Evolutionary conservation across 108 stramenopile species (phyloP).

Genomic region (Skeletonema menzelii): DNA sequence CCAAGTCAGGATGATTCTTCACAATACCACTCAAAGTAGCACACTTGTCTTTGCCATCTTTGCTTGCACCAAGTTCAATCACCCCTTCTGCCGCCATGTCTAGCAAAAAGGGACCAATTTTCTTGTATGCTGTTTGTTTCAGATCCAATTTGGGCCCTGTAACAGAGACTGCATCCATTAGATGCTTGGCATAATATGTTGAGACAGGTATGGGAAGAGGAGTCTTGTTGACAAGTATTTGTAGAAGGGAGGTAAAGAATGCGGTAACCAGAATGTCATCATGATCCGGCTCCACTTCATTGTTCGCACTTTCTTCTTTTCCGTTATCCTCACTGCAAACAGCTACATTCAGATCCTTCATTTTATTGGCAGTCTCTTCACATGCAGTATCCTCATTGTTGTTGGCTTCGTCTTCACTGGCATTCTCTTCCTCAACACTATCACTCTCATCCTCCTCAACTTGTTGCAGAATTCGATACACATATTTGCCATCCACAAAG

Average conservation of each 20-base stretch:
- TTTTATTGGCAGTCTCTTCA: background rate
- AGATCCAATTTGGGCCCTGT: constrained; percentile 56
- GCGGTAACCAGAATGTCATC: constrained; percentile 51
- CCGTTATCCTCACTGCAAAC: background rate
- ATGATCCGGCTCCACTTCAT: constrained; percentile 43
- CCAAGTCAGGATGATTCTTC: constrained; percentile 52
- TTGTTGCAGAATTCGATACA: constrained; percentile 30
- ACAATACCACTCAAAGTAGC: constrained; percentile 54
- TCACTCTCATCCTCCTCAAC: constrained; percentile 17
- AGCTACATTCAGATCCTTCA: constrained; percentile 7
- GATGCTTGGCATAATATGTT: constrained; percentile 72
- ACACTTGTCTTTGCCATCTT: constrained; percentile 57
- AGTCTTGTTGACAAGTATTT: constrained; percentile 45
- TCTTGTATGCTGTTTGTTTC: constrained; percentile 74
- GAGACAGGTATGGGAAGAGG: constrained; percentile 70
- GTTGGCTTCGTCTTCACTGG: constrained; percentile 4
- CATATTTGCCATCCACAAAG: constrained; percentile 63
- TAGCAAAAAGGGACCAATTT: constrained; percentile 71
- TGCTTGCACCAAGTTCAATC: constrained; percentile 56
- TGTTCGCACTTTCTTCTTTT: constrained; percentile 10
- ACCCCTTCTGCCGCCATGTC: constrained; percentile 60
- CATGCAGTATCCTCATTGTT: background rate
- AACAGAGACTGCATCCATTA: constrained; percentile 47
- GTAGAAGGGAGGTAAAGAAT: constrained; percentile 39
- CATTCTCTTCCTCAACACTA: constrained; percentile 9